phyloP scores from a whole-genome alignment of 1,284 basidiomycete genomes.

The Ceratobasidium sp. region DNA sequence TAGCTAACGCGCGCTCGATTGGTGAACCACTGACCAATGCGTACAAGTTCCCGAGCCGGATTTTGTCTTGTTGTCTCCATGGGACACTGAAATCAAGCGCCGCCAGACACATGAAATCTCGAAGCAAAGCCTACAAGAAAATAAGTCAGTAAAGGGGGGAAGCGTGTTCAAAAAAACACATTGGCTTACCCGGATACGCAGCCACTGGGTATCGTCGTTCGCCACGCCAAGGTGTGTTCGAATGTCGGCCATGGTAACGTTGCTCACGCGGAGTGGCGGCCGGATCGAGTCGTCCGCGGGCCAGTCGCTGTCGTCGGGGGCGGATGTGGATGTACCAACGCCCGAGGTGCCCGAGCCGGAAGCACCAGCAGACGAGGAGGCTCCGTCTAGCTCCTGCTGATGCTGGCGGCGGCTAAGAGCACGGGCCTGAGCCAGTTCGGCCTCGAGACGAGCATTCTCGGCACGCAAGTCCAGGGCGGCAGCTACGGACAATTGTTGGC shows the following conservation, averaged over 20 bases:
- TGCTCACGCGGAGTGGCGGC: not conserved
- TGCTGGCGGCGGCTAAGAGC: no score
- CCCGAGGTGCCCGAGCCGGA: no score
- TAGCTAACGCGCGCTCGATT: not conserved
- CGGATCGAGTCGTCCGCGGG: not conserved
- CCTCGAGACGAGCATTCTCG: not conserved
- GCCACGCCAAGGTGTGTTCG: not conserved
- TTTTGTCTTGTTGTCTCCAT: slow-evolving; percentile 14
- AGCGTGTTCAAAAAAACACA: no score
- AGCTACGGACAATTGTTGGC: not conserved
- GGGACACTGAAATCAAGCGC: not conserved
- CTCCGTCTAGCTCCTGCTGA: not conserved
- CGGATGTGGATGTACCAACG: not conserved
- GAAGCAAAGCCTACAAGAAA: not conserved
- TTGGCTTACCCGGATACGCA: not conserved
- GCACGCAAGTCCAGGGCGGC: not conserved
- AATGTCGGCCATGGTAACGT: not conserved
- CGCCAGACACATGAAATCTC: not conserved
- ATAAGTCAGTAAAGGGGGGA: not conserved
- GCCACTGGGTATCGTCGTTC: not conserved
- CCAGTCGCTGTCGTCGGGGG: not conserved
- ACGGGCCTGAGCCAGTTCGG: not conserved
- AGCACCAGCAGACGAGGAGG: not conserved
- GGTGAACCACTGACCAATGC: not conserved
- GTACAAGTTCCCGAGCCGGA: not conserved